Evolutionary conservation across 805 yeast species (phyloP), one percentile per base, ranked within the genome.

Genomic region (Cyberlindnera maclurae): DNA sequence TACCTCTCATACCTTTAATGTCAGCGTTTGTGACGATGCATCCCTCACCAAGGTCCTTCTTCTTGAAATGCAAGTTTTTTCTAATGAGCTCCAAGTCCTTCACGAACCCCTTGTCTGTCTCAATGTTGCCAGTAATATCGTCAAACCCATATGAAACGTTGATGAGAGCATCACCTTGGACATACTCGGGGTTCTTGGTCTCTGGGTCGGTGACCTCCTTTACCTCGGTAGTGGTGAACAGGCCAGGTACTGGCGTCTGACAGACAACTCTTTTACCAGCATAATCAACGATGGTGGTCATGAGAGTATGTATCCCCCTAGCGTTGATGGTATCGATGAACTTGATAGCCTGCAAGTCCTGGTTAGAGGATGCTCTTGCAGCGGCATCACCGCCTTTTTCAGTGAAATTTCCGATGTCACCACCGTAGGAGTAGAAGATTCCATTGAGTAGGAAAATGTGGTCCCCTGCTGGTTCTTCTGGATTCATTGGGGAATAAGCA

Each of bases 211-310:
- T 65, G 33, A 55, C 57, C 22, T 54, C 54, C 29, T 55, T 59
- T 15, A 65, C 58, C 40, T 72, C 70, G 52, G 64, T 51, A 10
- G 64, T 62, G 9, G 60, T 50, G 40, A 65, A 63, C 29, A 69
- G 57, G 43, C 97, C 97, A 12, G 98, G 98, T 32, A 90, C 95
- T 11, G 96, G 96, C 12, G 96, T 85, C 65, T 90, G 97, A 59
- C 95, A 86, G 29, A 90, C 72, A 28, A 90, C 68, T 59, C 97
- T 75, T 52, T 77, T 81, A 44, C 97, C 98, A 55, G 84, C 78
- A 63, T 76, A 90, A 60, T 90, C 97, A 40, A 90, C 85, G 42
- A 88, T 71, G n/a, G 89, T 72, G 4, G 97, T 84, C 51, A 85
- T 75, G 43, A 90, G 68, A 37, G 82, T 80, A 53, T 77, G 75